A percentile compares a stretch with the other conserved stretches of the same genome.
These are phyloP conservation scores for Solanum pinnatisectum DNA, from an alignment of 257 asterid genomes.

Conservation along the genomic window DNA sequence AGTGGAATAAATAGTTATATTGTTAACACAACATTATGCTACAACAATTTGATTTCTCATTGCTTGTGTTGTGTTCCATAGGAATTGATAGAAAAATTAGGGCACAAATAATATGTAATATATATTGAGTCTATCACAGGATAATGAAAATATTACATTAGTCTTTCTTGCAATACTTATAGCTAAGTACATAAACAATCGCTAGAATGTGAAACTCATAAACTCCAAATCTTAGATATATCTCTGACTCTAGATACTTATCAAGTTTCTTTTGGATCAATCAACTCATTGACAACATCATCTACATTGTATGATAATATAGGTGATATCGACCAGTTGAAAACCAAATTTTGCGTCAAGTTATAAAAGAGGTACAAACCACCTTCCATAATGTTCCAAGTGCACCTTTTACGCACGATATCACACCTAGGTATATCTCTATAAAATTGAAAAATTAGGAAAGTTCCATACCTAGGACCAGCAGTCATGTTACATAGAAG, in stretches of 20 bases:
- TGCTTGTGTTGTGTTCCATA: too few relatives aligned
- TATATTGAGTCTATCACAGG: too few relatives aligned
- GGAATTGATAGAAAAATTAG: not conserved
- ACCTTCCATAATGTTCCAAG: not conserved
- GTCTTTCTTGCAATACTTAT: too few relatives aligned
- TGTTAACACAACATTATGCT: not conserved
- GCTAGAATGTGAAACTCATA: not conserved
- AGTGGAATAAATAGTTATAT: too few relatives aligned
- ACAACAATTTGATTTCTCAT: too few relatives aligned
- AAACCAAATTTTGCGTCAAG: not conserved
- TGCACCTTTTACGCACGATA: not conserved
- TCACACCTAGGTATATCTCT: not conserved
- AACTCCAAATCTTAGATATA: too few relatives aligned
- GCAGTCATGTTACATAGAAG: not conserved
- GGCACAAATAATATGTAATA: not conserved
- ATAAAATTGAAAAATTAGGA: too few relatives aligned
- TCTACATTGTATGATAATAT: not conserved
- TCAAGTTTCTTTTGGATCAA: not conserved
- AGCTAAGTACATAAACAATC: too few relatives aligned
- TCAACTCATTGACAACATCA: too few relatives aligned
- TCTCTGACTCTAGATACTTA: too few relatives aligned
- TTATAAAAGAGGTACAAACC: not conserved
- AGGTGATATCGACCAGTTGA: not conserved
- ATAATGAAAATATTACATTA: not conserved
- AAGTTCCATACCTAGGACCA: not conserved